These are phyloP conservation scores for Chamaecrista fasciculata DNA, from an alignment of 306 rosid species.

Conservation along the genomic window DNA sequence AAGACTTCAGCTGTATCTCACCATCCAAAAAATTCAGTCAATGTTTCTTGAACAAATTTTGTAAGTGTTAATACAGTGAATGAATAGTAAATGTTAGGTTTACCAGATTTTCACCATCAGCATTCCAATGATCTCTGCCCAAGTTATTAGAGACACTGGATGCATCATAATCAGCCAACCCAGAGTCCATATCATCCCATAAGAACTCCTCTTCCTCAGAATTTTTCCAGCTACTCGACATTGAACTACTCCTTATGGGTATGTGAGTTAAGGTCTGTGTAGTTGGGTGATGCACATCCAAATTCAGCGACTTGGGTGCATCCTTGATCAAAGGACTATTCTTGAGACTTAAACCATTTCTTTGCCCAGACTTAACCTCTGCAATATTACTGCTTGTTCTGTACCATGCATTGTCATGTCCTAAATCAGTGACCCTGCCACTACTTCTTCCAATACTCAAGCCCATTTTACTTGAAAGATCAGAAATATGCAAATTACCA, in stretches of 20 bases:
- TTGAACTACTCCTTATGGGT: conserved; percentile 31
- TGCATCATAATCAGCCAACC: conserved; percentile 43
- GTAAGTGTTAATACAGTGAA: conserved; percentile 7
- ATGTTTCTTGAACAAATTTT: neutral
- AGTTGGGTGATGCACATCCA: conserved; percentile 41
- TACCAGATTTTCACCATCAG: conserved; percentile 76
- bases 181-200: conserved; percentile 78
- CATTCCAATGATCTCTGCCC: conserved; percentile 50
- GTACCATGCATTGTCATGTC: conserved; percentile 53
- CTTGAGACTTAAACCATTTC: conserved; percentile 58
- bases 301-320: conserved; percentile 45
- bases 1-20: neutral
- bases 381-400: conserved; percentile 43
- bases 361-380: conserved; percentile 57
- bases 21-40: neutral
- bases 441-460: conserved; percentile 41
- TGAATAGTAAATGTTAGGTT: conserved; percentile 23
- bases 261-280: conserved; percentile 39
- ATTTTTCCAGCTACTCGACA: conserved; percentile 77
- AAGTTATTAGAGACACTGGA: conserved; percentile 36
- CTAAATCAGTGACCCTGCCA: conserved; percentile 46
- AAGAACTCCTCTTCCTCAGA: conserved; percentile 89
- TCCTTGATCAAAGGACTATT: conserved; percentile 47
- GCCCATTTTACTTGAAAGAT: conserved; percentile 48
- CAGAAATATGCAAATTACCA: conserved; percentile 53